Percentiles rank a stretch among this genome's conserved stretches.
These are phyloP conservation scores for Raffaelea deltoideospora DNA, from an alignment of 2,329 filamentous ascomycete genomes.

Conservation along the genomic window DNA sequence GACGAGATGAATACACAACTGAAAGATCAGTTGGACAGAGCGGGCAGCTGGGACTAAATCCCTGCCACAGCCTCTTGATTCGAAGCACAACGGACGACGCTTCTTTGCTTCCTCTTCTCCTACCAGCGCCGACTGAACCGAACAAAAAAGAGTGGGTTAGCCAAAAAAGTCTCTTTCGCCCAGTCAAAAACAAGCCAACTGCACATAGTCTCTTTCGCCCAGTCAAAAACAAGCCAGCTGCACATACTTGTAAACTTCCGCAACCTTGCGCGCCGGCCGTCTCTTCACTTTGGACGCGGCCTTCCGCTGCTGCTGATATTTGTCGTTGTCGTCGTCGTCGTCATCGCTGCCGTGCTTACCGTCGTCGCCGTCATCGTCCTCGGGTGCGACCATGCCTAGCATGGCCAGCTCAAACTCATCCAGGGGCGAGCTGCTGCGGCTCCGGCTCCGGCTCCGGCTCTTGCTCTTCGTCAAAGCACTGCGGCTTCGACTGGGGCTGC, in stretches of 20 bases:
- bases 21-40: no score
- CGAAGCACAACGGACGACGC: no score
- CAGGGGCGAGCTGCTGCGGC: slow-evolving; percentile 11
- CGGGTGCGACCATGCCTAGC: slow-evolving; percentile 12
- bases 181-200: not conserved
- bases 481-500: not conserved
- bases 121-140: no score
- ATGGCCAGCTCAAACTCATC: slow-evolving; percentile 12
- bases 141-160: not conserved
- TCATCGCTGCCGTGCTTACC: not conserved
- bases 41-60: no score
- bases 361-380: slow-evolving; percentile 3
- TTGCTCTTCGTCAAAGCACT: not conserved
- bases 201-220: not conserved
- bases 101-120: no score
- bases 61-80: no score
- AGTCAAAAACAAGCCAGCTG: not conserved
- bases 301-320: not conserved
- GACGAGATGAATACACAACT: no score
- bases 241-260: slow-evolving; percentile 5
- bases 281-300: not conserved
- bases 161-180: not conserved
- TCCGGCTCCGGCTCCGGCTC: not conserved
- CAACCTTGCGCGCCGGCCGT: slow-evolving; percentile 4
- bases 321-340: not conserved